Evolutionary conservation across 768 basidiomycete species (phyloP).

Genomic region (Auriscalpium vulgare): DNA sequence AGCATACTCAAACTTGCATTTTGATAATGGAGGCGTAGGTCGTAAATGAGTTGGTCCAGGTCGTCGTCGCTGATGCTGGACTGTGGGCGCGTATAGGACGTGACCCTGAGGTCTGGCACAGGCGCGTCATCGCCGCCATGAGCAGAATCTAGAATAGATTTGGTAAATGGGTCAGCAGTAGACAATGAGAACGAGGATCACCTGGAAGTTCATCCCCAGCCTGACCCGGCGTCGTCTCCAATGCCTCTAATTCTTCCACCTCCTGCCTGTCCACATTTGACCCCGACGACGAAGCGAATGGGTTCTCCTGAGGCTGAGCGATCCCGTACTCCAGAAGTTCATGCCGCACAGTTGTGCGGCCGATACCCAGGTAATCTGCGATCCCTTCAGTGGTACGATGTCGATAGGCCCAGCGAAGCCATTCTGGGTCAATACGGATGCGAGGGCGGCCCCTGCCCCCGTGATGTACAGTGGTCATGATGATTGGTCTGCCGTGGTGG

Average conservation of each 20-base stretch:
- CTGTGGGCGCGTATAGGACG: constrained; percentile 5
- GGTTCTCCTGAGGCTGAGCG: constrained; percentile 5
- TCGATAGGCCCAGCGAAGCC: constrained; percentile 14
- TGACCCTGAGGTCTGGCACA: neutral
- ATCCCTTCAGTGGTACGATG: constrained; percentile 10
- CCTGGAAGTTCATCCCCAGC: neutral
- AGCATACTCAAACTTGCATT: constrained; percentile 14
- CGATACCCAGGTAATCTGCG: constrained; percentile 12
- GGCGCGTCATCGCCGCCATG: neutral
- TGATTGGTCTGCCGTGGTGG: neutral
- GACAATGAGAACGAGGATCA: neutral
- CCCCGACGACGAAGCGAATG: neutral
- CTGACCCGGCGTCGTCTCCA: neutral
- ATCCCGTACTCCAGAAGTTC: constrained; percentile 15
- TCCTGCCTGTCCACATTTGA: neutral
- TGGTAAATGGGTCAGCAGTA: too few relatives aligned
- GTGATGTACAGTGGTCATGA: neutral
- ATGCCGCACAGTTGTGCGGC: constrained; percentile 9
- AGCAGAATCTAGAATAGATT: neutral
- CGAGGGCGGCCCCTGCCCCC: constrained; percentile 5
- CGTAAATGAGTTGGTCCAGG: constrained; percentile 6
- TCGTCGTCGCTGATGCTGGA: constrained; percentile 8
- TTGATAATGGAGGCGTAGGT: constrained; percentile 1
- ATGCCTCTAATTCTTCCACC: neutral
- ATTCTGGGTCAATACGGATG: constrained; percentile 13